Evolutionary conservation across 1,284 basidiomycete genomes (phyloP).

Genomic region (Ganoderma resinaceum): DNA sequence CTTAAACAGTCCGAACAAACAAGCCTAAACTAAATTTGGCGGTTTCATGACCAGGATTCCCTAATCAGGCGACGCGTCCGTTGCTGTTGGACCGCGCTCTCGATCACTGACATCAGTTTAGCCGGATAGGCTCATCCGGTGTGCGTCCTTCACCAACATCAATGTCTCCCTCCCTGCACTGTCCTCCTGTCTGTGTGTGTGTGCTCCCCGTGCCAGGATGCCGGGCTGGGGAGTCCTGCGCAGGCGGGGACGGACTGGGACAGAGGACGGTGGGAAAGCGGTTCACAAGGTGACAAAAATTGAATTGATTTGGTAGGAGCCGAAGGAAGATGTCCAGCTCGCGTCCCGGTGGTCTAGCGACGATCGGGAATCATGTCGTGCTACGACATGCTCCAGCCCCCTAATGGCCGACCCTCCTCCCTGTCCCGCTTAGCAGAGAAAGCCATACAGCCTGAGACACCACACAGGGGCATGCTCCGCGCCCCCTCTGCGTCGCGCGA

Average conservation of each 20-base stretch:
- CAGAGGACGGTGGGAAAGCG: conserved; percentile 32
- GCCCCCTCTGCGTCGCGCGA: not conserved
- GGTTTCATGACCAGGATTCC: conserved; percentile 33
- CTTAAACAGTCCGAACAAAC: conserved; percentile 57
- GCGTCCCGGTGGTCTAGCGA: conserved; percentile 37
- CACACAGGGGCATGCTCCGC: conserved; percentile 1
- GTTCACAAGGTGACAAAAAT: conserved; percentile 37
- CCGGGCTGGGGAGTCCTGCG: not conserved
- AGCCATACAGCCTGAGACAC: not conserved
- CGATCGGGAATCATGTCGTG: conserved; percentile 39
- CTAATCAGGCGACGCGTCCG: conserved; percentile 33
- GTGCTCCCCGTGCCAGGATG: not conserved
- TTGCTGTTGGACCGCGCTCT: conserved; percentile 20
- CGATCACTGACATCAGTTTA: conserved; percentile 28
- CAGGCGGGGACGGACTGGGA: conserved; percentile 21
- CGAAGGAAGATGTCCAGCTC: conserved; percentile 33
- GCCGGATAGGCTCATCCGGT: conserved; percentile 21
- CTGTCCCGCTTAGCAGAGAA: conserved; percentile 5
- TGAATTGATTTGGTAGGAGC: conserved; percentile 32
- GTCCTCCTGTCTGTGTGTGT: too few species aligned
- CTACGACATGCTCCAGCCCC: conserved; percentile 30
- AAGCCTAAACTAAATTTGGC: conserved; percentile 45
- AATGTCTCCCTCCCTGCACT: not conserved
- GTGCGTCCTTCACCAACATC: conserved; percentile 15
- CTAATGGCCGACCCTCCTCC: conserved; percentile 18